These are phyloP conservation scores for Telfairia occidentalis DNA, from an alignment of 331 rosid species.

Conservation along the genomic window DNA sequence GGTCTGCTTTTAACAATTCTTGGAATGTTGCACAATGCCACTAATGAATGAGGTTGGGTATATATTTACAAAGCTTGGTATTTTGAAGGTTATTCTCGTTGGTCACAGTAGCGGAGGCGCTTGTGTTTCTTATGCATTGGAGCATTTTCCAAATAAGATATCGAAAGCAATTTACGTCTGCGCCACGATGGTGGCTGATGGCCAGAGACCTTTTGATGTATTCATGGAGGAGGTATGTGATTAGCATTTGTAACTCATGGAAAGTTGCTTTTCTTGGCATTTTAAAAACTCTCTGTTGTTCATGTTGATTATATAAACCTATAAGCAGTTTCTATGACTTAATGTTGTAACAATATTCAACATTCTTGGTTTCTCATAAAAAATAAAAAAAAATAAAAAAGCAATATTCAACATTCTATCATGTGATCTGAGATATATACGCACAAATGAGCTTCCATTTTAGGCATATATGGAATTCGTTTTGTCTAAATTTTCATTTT, in stretches of 20 bases:
- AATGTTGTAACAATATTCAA: background rate
- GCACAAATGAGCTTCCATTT: background rate
- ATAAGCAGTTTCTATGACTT: background rate
- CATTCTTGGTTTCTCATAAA: too few relatives aligned
- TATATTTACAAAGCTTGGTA: background rate
- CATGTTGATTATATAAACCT: slow-evolving; percentile 16
- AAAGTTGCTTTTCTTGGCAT: background rate
- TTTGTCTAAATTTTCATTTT: background rate
- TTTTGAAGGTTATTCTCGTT: slow-evolving; percentile 68
- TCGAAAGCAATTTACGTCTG: slow-evolving; percentile 80
- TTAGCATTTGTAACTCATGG: background rate
- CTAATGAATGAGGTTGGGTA: background rate
- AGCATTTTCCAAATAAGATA: slow-evolving; percentile 63
- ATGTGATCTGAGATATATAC: background rate
- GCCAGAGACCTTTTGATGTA: slow-evolving; percentile 85
- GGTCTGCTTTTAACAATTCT: background rate
- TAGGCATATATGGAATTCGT: background rate
- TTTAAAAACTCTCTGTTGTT: background rate
- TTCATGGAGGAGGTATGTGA: slow-evolving; percentile 60
- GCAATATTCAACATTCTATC: background rate
- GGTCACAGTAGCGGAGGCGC: slow-evolving; percentile 99
- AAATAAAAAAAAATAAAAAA: too few relatives aligned
- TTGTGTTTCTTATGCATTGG: slow-evolving; percentile 84
- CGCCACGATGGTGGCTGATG: slow-evolving; percentile 87
- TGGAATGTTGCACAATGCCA: background rate